A percentile compares a stretch with the other conserved stretches of the same genome.
Conservation (phyloP, 2,329 filamentous ascomycete genomes). For the Purpureocillium lavendulum region DNA sequence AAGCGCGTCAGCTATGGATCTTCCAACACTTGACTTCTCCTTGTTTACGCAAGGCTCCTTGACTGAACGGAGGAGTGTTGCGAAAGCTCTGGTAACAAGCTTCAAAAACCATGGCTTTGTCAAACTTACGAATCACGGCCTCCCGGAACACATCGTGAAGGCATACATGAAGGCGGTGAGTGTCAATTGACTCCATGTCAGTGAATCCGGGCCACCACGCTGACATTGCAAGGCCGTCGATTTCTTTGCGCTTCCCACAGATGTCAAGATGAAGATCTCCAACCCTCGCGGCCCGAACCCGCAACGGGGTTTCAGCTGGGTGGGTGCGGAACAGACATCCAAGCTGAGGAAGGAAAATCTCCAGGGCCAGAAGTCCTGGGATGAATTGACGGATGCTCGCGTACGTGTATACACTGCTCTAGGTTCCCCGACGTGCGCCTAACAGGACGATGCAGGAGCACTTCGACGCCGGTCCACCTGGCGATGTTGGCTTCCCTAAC, state of each 20-base stretch:
- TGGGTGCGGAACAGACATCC: conserved; percentile 19
- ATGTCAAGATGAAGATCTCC: conserved; percentile 18
- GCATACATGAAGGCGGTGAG: conserved; percentile 1
- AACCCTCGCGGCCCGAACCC: conserved; percentile 19
- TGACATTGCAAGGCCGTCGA: conserved; percentile 1
- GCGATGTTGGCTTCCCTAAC: neutral
- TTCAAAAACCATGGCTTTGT: conserved; percentile 3
- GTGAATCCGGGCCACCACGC: too few species aligned
- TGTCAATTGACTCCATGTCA: too few species aligned
- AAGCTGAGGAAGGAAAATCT: conserved; percentile 11
- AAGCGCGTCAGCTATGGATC: neutral
- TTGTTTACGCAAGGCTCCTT: neutral
- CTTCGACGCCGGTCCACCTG: neutral
- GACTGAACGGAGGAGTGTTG: neutral
- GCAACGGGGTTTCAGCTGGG: conserved; percentile 20
- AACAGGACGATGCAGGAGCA: neutral
- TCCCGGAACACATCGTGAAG: conserved; percentile 1
- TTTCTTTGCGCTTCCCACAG: conserved; percentile 12
- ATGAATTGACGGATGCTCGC: conserved; percentile 4
- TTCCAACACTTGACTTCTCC: conserved; percentile 1
- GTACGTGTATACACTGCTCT: neutral
- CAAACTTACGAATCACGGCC: conserved; percentile 4
- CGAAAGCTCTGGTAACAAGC: neutral
- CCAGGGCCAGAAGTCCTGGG: conserved; percentile 5
- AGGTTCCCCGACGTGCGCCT: neutral